phyloP scores from a whole-genome alignment of 495 filamentous ascomycete genomes.

The Aspergillus incahuasiensis region DNA sequence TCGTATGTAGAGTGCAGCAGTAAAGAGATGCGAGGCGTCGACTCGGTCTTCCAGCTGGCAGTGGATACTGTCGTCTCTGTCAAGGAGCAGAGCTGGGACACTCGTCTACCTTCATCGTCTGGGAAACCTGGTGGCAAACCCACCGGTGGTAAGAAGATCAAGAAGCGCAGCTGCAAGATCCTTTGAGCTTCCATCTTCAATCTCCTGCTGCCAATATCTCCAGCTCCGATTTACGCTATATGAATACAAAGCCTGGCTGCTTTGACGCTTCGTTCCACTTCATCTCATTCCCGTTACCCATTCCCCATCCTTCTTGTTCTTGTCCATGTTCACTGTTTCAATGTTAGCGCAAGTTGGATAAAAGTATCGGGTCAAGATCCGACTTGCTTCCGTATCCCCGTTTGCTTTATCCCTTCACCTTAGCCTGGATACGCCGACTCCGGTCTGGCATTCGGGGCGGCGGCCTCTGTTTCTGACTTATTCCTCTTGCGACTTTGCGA shows the following conservation, averaged over 20 bases:
- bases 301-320: slow-evolving; percentile 15
- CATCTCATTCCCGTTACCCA: no score
- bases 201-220: slow-evolving; percentile 13
- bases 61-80: slow-evolving; percentile 73
- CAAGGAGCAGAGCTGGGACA: slow-evolving; percentile 38
- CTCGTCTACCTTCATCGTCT: slow-evolving; percentile 16
- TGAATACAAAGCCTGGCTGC: slow-evolving; percentile 38
- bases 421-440: neutral
- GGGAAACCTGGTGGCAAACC: slow-evolving; percentile 26
- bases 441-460: neutral
- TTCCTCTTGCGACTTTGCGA: neutral
- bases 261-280: no score
- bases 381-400: neutral
- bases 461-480: neutral
- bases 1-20: slow-evolving; percentile 96
- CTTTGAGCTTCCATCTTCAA: slow-evolving; percentile 41
- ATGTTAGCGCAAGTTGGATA: slow-evolving; percentile 4
- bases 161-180: slow-evolving; percentile 70
- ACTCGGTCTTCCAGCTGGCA: slow-evolving; percentile 88
- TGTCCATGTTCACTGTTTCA: neutral
- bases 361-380: neutral
- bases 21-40: slow-evolving; percentile 93
- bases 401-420: neutral
- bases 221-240: neutral
- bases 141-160: slow-evolving; percentile 43